These are phyloP conservation scores for Hortiboletus campestris DNA, from an alignment of 768 basidiomycete species.

Conservation along the genomic window DNA sequence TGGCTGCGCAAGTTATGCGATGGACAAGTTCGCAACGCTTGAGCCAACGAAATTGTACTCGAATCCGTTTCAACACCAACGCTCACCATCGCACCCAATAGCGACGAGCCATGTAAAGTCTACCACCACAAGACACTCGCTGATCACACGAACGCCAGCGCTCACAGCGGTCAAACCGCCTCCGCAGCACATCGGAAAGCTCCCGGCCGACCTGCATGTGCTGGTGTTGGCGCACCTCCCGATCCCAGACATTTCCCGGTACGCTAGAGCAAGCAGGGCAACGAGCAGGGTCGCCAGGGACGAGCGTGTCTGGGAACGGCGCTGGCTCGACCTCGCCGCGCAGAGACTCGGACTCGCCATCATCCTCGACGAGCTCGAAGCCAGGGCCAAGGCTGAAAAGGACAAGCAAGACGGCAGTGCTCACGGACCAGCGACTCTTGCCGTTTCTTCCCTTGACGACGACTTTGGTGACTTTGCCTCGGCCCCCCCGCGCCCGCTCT, in stretches of 20 bases:
- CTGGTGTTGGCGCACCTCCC: constrained; percentile 72
- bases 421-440: constrained; percentile 56
- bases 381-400: constrained; percentile 37
- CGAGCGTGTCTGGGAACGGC: constrained; percentile 74
- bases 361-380: constrained; percentile 62
- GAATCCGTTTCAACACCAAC: constrained; percentile 31
- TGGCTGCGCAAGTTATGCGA: constrained; percentile 30
- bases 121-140: constrained; percentile 5
- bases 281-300: constrained; percentile 62
- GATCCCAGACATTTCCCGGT: constrained; percentile 76
- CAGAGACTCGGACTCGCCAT: constrained; percentile 42
- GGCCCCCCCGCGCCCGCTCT: constrained; percentile 26
- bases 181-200: constrained; percentile 59
- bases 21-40: constrained; percentile 88
- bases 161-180: constrained; percentile 27
- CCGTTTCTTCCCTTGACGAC: constrained; percentile 50
- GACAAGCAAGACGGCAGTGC: constrained; percentile 29
- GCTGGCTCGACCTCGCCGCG: constrained; percentile 63
- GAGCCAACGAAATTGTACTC: constrained; percentile 67
- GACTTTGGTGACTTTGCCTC: constrained; percentile 88
- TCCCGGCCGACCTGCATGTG: constrained; percentile 77
- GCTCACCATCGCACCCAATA: constrained; percentile 1
- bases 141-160: not conserved
- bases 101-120: constrained; percentile 19
- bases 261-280: constrained; percentile 65